Percentiles rank a stretch among this genome's conserved stretches.
These are phyloP conservation scores for Fusarium liriodendri DNA, from an alignment of 2,329 filamentous ascomycete species.

Conservation along the genomic window DNA sequence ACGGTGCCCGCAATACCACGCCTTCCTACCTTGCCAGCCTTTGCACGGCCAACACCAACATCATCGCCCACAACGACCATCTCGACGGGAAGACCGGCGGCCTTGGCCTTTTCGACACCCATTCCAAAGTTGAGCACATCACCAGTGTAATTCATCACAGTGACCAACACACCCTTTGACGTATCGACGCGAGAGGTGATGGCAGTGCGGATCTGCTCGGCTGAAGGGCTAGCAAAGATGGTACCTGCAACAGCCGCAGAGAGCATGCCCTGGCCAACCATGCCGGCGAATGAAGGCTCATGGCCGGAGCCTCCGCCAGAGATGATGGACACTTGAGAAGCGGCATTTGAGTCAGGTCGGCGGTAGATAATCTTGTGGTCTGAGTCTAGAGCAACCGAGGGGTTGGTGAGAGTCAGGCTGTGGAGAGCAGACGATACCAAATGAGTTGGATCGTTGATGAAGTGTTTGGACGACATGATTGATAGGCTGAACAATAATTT, in stretches of 20 bases:
- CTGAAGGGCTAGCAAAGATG: slow-evolving; percentile 84
- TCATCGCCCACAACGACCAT: slow-evolving; percentile 96
- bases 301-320: slow-evolving; percentile 92
- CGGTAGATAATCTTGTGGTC: slow-evolving; percentile 88
- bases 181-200: slow-evolving; percentile 79
- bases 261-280: slow-evolving; percentile 85
- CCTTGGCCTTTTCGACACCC: slow-evolving; percentile 91
- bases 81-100: slow-evolving; percentile 79
- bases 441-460: slow-evolving; percentile 84
- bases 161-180: slow-evolving; percentile 82
- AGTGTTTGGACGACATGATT: slow-evolving; percentile 77
- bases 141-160: slow-evolving; percentile 95
- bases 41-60: slow-evolving; percentile 84
- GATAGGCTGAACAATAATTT: background rate
- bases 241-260: slow-evolving; percentile 86
- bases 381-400: slow-evolving; percentile 80
- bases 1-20: slow-evolving; percentile 93
- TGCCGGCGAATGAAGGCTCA: slow-evolving; percentile 87
- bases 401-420: slow-evolving; percentile 85
- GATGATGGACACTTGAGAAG: slow-evolving; percentile 81
- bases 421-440: slow-evolving; percentile 83
- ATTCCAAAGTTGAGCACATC: slow-evolving; percentile 94
- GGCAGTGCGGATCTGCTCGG: slow-evolving; percentile 83
- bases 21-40: slow-evolving; percentile 90
- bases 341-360: slow-evolving; percentile 60